Evolutionary conservation across 2,329 filamentous ascomycete genomes (phyloP).

Genomic region (Cercospora janseana): DNA sequence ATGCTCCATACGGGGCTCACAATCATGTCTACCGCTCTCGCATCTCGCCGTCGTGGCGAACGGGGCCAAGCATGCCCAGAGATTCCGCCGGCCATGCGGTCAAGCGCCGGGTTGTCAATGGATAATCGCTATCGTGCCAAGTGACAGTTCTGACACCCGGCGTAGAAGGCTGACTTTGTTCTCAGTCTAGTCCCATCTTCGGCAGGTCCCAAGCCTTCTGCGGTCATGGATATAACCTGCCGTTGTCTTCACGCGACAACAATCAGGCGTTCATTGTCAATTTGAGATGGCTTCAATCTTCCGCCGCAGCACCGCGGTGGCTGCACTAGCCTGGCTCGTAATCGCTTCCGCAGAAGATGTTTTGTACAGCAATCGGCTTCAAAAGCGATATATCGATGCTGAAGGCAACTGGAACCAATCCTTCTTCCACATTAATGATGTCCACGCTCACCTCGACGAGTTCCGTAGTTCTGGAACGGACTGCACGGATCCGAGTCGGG

Average conservation of each 20-base stretch:
- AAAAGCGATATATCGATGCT: slow-evolving; percentile 27
- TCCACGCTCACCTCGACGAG: slow-evolving; percentile 65
- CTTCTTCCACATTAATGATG: slow-evolving; percentile 69
- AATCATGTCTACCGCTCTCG: slow-evolving; percentile 4
- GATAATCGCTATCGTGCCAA: slow-evolving; percentile 11
- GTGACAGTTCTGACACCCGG: background rate
- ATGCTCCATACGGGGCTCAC: too few species aligned
- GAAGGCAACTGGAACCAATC: slow-evolving; percentile 30
- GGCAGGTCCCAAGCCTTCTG: slow-evolving; percentile 9
- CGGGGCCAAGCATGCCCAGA: slow-evolving; percentile 9
- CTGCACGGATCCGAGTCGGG: slow-evolving; percentile 55
- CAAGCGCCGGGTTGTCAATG: slow-evolving; percentile 1
- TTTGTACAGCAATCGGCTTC: slow-evolving; percentile 24
- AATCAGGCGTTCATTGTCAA: too few species aligned
- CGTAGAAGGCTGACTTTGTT: slow-evolving; percentile 11
- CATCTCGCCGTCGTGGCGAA: slow-evolving; percentile 6
- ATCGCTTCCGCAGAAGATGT: slow-evolving; percentile 25
- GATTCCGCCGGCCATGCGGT: slow-evolving; percentile 3
- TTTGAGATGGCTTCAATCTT: background rate
- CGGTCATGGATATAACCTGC: too few species aligned
- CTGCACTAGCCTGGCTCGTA: background rate
- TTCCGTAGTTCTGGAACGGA: slow-evolving; percentile 62
- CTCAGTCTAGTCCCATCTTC: background rate
- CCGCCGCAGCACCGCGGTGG: slow-evolving; percentile 2
- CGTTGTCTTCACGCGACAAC: too few species aligned